Conservation (phyloP, 306 rosid species). For the Macrotyloma uniflorum region DNA sequence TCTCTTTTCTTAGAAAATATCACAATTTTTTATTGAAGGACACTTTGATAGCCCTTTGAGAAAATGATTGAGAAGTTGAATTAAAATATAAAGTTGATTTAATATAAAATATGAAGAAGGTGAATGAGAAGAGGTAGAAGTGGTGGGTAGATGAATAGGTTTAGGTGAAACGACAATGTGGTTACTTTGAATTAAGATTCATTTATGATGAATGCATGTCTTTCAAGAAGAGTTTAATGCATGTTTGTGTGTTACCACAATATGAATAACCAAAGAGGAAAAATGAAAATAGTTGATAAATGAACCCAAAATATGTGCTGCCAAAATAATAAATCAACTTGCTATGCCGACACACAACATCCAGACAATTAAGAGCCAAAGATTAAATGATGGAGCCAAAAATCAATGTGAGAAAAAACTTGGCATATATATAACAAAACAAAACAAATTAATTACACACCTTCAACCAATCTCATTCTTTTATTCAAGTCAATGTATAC, state of each 20-base stretch:
- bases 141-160: not conserved
- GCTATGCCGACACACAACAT: conserved; percentile 38
- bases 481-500: too few relatives aligned
- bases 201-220: not conserved
- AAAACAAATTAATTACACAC: too few relatives aligned
- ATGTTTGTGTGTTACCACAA: not conserved
- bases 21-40: too few relatives aligned
- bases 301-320: not conserved
- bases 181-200: not conserved
- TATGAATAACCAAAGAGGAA: not conserved
- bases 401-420: not conserved
- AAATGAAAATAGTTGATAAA: not conserved
- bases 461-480: not conserved
- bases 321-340: conserved; percentile 32
- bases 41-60: too few relatives aligned
- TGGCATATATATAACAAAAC: too few relatives aligned
- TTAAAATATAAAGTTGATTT: too few relatives aligned
- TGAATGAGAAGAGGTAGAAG: not conserved
- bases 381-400: not conserved
- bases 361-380: conserved; percentile 38
- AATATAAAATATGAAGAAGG: too few relatives aligned
- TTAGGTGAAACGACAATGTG: conserved; percentile 29
- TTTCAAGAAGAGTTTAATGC: not conserved
- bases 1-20: too few relatives aligned
- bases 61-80: too few relatives aligned